These are phyloP conservation scores for Marasmius tenuissimus DNA, from an alignment of 1,284 basidiomycete genomes.

Conservation along the genomic window DNA sequence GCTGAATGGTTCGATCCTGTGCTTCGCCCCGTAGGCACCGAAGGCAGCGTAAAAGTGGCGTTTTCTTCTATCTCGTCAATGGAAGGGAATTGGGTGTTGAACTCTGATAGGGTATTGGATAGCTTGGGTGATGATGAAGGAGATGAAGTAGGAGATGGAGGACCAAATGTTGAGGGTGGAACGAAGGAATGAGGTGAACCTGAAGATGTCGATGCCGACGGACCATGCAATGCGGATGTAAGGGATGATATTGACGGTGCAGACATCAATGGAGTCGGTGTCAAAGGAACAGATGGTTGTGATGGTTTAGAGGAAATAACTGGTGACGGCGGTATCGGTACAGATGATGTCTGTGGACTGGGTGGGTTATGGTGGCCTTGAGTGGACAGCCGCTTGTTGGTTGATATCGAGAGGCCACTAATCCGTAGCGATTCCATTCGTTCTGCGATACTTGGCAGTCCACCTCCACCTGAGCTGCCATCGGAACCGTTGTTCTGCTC, in stretches of 20 bases:
- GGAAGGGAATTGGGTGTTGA: constrained; percentile 65
- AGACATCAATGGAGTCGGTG: constrained; percentile 24
- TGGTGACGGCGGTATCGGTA: constrained; percentile 15
- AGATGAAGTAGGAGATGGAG: constrained; percentile 70
- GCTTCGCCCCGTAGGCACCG: constrained; percentile 42
- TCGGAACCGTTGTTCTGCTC: constrained; percentile 16
- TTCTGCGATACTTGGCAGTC: constrained; percentile 66
- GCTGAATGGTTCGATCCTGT: constrained; percentile 25
- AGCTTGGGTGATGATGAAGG: constrained; percentile 48
- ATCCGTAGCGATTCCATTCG: constrained; percentile 69
- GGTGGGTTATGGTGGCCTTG: constrained; percentile 38
- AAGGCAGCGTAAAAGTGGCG: constrained; percentile 45
- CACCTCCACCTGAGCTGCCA: constrained; percentile 36
- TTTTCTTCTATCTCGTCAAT: constrained; percentile 73
- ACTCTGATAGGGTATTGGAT: constrained; percentile 44
- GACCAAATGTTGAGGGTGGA: constrained; percentile 64
- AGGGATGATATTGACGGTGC: constrained; percentile 30
- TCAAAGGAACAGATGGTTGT: constrained; percentile 18
- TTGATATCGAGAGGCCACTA: constrained; percentile 56
- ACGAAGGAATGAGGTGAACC: constrained; percentile 63
- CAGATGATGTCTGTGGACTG: constrained; percentile 35
- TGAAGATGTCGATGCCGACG: constrained; percentile 35
- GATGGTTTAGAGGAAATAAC: constrained; percentile 16
- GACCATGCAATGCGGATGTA: constrained; percentile 7
- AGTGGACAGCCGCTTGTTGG: constrained; percentile 54